Evolutionary conservation across 305 asterid genomes (phyloP), one percentile per base, ranked within the genome.

Genomic region (Fraxinus xanthoxyloides): DNA sequence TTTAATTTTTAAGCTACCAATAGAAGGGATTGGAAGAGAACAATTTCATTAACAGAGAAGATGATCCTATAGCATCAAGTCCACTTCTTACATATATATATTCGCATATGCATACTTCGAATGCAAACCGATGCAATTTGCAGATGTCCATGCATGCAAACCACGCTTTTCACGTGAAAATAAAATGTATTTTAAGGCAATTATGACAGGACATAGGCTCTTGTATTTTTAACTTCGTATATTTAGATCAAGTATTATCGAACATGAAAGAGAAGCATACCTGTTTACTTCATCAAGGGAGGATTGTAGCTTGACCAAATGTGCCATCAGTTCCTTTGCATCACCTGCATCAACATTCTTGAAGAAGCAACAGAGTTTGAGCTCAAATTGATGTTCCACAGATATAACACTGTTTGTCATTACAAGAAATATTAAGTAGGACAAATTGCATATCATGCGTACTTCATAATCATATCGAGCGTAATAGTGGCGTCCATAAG

Each of bases 381-480:
- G 56, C 35, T 59, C 4, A 81, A 69, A 43, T 34, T 36, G 30
- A 70, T 69, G 36, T 28, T 59, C 61, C 35, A 24, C 70, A 81
- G 40, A 51, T 54, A 65, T 38, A 72, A 63, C 76, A 32, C 35
- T 76, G 72, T 43, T 43, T 38, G 67, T 67, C 21, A 81, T 35
- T 43, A 77, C 80, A 34, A 78, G 38, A 83, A 26, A 40, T 73
- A 72, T 32, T 56, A 51, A 59, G n/a, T 30, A 77, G 61, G 31
- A 46, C 67, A 61, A 74, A 72, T 76, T 36, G 36, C 5, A 76
- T 76, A 79, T 83, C 65, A 76, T 67, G 74, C 38, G 76, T 81
- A 96, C 99, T 96, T 96, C 98, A 35, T 96, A 96, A 88, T 96
- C 99, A 82, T 96, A 96, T 86, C 99, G 90, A 78, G 98, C 94